Evolutionary conservation across 768 basidiomycete species (phyloP).

Genomic region (Amanita rimosa): DNA sequence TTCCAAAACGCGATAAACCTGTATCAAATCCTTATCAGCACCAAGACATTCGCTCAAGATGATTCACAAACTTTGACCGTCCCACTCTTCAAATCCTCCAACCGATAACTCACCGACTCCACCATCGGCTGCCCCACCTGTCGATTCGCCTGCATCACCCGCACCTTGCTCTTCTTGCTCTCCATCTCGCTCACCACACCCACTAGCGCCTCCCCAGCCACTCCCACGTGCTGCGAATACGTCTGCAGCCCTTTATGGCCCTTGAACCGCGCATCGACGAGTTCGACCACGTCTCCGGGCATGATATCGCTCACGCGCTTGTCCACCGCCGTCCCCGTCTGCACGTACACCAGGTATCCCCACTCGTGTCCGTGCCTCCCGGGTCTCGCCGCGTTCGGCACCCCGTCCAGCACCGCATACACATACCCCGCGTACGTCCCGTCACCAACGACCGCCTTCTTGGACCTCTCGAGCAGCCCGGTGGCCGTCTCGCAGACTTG

Average conservation of each 20-base stretch:
- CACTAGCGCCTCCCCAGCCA: conserved; percentile 41
- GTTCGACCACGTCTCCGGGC: conserved; percentile 75
- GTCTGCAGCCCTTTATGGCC: conserved; percentile 75
- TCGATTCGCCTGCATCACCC: conserved; percentile 79
- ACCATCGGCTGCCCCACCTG: conserved; percentile 74
- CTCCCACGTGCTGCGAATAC: conserved; percentile 51
- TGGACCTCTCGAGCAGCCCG: conserved; percentile 61
- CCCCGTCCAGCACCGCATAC: conserved; percentile 48
- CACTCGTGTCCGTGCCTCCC: conserved; percentile 22
- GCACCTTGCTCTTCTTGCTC: conserved; percentile 76
- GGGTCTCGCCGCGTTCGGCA: conserved; percentile 40
- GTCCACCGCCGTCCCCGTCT: conserved; percentile 55
- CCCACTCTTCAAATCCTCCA: conserved; percentile 86
- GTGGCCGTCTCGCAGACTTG: conserved; percentile 64
- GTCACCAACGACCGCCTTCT: conserved; percentile 70
- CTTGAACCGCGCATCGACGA: conserved; percentile 61
- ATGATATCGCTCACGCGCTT: conserved; percentile 69
- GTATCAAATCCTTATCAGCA: not conserved
- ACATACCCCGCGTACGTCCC: conserved; percentile 80
- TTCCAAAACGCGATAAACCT: conserved; percentile 33
- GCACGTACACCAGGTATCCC: conserved; percentile 70
- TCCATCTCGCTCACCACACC: conserved; percentile 81
- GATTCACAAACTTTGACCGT: conserved; percentile 48
- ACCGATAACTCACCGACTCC: conserved; percentile 73
- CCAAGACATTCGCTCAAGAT: not conserved